Base-by-base conservation (phyloP, 2,329 filamentous ascomycete genomes). In the Septoria petroselini region DNA sequence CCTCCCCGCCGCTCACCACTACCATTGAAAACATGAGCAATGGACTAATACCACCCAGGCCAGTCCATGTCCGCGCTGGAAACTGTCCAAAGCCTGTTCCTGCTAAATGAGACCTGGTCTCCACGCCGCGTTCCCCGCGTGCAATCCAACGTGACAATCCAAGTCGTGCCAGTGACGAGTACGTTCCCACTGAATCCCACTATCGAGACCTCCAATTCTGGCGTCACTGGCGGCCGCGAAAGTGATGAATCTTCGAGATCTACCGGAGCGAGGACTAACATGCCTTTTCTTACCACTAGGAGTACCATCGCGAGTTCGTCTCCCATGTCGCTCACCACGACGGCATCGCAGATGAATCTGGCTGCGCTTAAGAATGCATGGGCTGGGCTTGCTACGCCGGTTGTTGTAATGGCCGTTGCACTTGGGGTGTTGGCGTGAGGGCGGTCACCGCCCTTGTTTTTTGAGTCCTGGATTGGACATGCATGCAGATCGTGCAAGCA, bases 1-100 rank as follows among this genome's bases (percentile, higher is more conserved):
- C 7, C 7, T 11, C 37, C 14, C 19, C 37, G 3, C 19, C 25
- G 6, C 31, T 40, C 19, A n/a, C 11, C 17, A 40, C 21, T 19
- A 25, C 38, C n/a, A n/a, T n/a, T n/a, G n/a, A n/a, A n/a, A n/a
- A n/a, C n/a, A n/a, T n/a, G n/a, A n/a, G n/a, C n/a, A n/a, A n/a
- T n/a, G n/a, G 33, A 4, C 33, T n/a, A 15, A 30, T 30, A 35
- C 33, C 8, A 11, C 11, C 18, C 34, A 5, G 73, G 73, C 5
- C 70, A 76, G 54, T 68, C 75, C 58, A 59, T 76, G 29, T 66
- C 65, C 4, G 73, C 72, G 8, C 53, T 76, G 40, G 73, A 75
- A 55, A 69, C 73, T 18, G 69, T 73, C 4, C 72, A 75, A 53
- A 64, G 68, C 5, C 64, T 76, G 25, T 60, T 76, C 12, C 46